phyloP scores from a whole-genome alignment of 768 basidiomycete species.

The Panaeolus cyanescens region DNA sequence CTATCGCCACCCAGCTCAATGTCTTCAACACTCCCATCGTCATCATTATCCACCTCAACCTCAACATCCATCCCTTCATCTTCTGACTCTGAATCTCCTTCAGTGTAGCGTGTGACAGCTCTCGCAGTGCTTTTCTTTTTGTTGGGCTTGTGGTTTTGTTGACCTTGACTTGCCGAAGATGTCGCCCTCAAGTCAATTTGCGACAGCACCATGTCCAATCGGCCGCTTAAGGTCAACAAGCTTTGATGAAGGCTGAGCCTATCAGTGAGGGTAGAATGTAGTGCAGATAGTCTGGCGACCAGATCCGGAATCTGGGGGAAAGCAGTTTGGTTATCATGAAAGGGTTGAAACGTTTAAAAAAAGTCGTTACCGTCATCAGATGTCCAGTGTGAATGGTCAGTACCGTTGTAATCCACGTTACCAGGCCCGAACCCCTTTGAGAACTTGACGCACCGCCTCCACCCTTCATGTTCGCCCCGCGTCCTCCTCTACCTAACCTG shows the following conservation, averaged over 20 bases:
- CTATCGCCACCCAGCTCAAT: constrained; percentile 49
- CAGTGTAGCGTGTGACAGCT: constrained; percentile 60
- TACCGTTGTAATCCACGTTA: constrained; percentile 80
- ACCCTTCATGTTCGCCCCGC: constrained; percentile 74
- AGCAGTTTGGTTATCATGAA: neutral
- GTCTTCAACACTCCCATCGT: constrained; percentile 46
- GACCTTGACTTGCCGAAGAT: constrained; percentile 58
- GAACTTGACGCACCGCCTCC: constrained; percentile 79
- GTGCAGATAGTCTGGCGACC: constrained; percentile 79
- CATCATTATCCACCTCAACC: constrained; percentile 64
- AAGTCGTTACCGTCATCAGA: constrained; percentile 85
- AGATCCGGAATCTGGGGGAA: constrained; percentile 83
- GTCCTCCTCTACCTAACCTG: constrained; percentile 74
- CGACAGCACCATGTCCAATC: constrained; percentile 90
- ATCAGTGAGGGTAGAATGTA: constrained; percentile 80
- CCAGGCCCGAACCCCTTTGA: constrained; percentile 69
- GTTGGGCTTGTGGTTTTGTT: constrained; percentile 34
- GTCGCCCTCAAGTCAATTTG: constrained; percentile 90
- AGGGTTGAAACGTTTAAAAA: constrained; percentile 1
- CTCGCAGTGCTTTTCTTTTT: constrained; percentile 28
- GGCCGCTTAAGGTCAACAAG: constrained; percentile 82
- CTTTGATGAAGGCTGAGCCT: constrained; percentile 84
- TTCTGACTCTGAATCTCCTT: constrained; percentile 75
- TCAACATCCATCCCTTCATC: constrained; percentile 66
- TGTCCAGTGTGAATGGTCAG: constrained; percentile 86